Conservation (phyloP, 2,329 filamentous ascomycete genomes). For the Phialemoniopsis sp. region DNA sequence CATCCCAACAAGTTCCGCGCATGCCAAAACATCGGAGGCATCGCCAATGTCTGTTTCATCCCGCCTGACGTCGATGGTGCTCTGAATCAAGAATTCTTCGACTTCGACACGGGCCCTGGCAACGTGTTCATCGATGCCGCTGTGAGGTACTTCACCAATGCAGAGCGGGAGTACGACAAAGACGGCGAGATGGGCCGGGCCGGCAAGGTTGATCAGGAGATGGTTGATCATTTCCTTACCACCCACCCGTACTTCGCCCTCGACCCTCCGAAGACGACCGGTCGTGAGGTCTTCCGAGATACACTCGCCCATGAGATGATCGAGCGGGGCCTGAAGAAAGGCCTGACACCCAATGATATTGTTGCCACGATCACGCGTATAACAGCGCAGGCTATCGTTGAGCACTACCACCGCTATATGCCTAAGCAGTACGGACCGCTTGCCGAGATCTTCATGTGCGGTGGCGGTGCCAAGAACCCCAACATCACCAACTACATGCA, state of each 20-base stretch:
- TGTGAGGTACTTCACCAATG: conserved; percentile 48
- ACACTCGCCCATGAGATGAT: conserved; percentile 49
- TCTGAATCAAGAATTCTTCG: conserved; percentile 26
- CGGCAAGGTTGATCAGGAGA: conserved; percentile 42
- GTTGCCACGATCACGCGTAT: conserved; percentile 57
- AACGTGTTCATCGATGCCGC: conserved; percentile 54
- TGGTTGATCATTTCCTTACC: conserved; percentile 46
- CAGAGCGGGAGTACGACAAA: conserved; percentile 43
- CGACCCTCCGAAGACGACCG: conserved; percentile 52
- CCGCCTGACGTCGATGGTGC: conserved; percentile 35
- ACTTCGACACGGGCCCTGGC: conserved; percentile 53
- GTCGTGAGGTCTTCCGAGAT: conserved; percentile 56
- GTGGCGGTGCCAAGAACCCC: conserved; percentile 52
- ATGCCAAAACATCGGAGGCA: conserved; percentile 59
- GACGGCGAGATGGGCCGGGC: conserved; percentile 44
- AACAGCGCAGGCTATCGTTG: conserved; percentile 53
- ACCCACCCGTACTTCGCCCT: conserved; percentile 43
- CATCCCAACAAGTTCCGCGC: conserved; percentile 52
- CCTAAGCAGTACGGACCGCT: conserved; percentile 28
- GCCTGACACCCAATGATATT: conserved; percentile 43
- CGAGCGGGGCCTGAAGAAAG: conserved; percentile 34
- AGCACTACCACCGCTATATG: conserved; percentile 41
- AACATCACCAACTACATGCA: conserved; percentile 52
- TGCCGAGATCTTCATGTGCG: conserved; percentile 57
- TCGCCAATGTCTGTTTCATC: conserved; percentile 58